Conservation (phyloP, 2,329 filamentous ascomycete species). For the Tolypocladium amazonense region DNA sequence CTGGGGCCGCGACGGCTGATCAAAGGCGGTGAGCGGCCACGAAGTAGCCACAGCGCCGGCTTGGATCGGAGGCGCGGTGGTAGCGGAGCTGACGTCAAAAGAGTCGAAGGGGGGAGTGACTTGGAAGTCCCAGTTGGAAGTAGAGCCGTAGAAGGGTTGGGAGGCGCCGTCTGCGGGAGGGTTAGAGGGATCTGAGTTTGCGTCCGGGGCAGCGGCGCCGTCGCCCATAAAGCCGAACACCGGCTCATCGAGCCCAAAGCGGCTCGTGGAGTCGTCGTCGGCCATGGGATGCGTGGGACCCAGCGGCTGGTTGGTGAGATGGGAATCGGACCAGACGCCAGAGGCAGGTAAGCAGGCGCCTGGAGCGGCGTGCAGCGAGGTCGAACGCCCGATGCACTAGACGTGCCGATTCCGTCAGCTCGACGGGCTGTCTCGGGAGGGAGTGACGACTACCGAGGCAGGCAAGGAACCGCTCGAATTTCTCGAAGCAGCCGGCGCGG, state of each 20-base stretch:
- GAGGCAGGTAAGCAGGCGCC: background rate
- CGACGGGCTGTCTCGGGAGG: background rate
- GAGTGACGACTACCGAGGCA: background rate
- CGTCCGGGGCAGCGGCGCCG: conserved; percentile 14
- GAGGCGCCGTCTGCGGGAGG: conserved; percentile 20
- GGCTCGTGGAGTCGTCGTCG: conserved; percentile 26
- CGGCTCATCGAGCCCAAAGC: conserved; percentile 34
- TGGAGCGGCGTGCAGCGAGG: background rate
- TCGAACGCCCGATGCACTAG: background rate
- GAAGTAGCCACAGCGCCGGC: conserved; percentile 21
- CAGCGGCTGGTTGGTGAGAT: background rate
- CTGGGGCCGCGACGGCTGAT: conserved; percentile 15
- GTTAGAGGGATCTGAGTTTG: conserved; percentile 20
- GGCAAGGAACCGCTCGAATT: background rate
- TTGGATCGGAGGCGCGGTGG: conserved; percentile 21
- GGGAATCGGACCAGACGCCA: background rate
- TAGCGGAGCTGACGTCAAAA: conserved; percentile 27
- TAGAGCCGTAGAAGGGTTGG: conserved; percentile 18
- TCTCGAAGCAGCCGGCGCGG: background rate
- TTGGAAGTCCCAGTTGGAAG: conserved; percentile 36
- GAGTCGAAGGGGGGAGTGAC: conserved; percentile 36
- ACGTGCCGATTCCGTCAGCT: background rate
- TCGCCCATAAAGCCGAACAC: conserved; percentile 26
- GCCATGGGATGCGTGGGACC: conserved; percentile 20
- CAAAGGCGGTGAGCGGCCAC: conserved; percentile 24